Evolutionary conservation across 768 basidiomycete genomes (phyloP), one percentile per base, ranked within the genome.

Genomic region (Xanthoconium stramineum): DNA sequence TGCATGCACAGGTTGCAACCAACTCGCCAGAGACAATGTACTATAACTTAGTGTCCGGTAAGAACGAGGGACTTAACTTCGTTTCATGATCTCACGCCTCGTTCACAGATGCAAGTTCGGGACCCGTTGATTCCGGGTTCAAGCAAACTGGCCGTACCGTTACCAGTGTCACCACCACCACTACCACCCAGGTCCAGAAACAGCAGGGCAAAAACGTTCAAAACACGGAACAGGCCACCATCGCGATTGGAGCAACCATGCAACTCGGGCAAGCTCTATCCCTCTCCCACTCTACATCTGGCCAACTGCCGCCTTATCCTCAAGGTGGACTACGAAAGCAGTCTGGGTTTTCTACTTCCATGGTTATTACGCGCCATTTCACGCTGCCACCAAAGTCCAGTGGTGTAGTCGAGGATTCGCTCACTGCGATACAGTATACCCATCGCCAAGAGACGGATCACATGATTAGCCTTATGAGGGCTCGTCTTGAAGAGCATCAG

Each of bases 381-480:
- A 1, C 20, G 43, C 20, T 13, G 13, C 29, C 33, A 17, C 24
- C 47, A 17, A 46, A 32, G 12, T 6, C 20, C 1, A 15, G n/a
- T 6, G 13, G 13, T 13, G n/a, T 8, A 6, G 17, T 35, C 12
- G 50, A 52, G 30, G 39, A 60, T 15, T 19, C 52, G 12, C 30
- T 55, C 0, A 2, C n/a, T n/a, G 20, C 28, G 39, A 49, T 56
- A 4, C 35, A 60, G 20, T 19, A 33, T 20, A 24, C 35, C 6
- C 40, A 53, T 38, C 50, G 29, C 15, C 47, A 59, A 6, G 50
- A 61, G 29, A 55, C 15, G 13, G 43, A 59, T 17, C 44, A 44
- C n/a, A 44, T 55, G 13, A 10, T 55, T n/a, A 20, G 8, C 19
- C 40, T 43, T 35, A 17, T 52, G 50, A 52, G 8, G 20, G 40